Base-by-base conservation (phyloP, 441 rosid species). In the Mallotus japonicus region DNA sequence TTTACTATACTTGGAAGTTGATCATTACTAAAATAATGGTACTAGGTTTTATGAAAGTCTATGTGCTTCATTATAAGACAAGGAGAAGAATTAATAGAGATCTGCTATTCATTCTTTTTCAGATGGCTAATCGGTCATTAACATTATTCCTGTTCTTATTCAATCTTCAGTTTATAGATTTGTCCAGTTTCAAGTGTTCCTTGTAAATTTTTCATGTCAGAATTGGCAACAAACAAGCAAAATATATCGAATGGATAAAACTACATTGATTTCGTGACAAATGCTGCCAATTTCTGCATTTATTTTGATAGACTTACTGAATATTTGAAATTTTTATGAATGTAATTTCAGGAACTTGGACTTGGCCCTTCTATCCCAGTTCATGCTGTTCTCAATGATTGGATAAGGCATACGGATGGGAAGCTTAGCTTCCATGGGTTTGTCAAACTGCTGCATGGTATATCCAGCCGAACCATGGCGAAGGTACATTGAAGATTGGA, bases 381-480 rank as follows among this genome's bases (percentile, higher is more conserved):
- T 62, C 93, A 92, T 53, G 84, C 89, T 0, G 92, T 92, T 77
- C 90, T 95, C 59, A 82, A 85, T 40, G 98, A 95, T 74, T 95
- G 99, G 95, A 86, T 95, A 70, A 83, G 98, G 71, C 96, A 89
- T 73, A 71, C 82, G 0, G 99, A 95, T 73, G 99, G 99, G 76
- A 91, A 95, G 84, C 90, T 95, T 54, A 95, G 99, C 79, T 91
- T 91, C 83, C 92, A 86, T n/a, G 98, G 99, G 11, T 95, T 89
- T 76, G 85, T 91, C 71, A 95, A 91, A 77, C 67, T 91, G 83
- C 77, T 95, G 84, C 98, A 85, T 0, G 95, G 98, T 42, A 79
- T 87, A 22, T 87, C 95, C n/a, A 75, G 85, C 78, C 88, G 98
- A 79, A 65, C 85, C 54, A 50, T 84, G 44, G 72, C 80, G 0